Percentiles rank a stretch among this genome's conserved stretches.
Evolutionary conservation across 441 rosid species (phyloP).

Genomic region (Erysimum cheiri): DNA sequence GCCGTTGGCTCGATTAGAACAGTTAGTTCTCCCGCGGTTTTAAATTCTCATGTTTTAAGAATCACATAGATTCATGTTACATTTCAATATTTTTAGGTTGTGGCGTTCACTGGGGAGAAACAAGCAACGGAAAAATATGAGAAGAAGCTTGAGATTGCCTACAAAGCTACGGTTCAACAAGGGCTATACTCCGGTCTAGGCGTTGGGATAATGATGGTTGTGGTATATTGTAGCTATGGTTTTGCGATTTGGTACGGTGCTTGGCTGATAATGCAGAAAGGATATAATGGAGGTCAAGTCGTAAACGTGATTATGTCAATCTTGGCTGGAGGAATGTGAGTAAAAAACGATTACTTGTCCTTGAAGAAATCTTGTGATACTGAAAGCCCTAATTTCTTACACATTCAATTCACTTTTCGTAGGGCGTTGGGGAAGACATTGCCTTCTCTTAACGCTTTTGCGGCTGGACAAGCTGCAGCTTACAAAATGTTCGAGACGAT

Average conservation of each 20-base stretch:
- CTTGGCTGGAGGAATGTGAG: slow-evolving; percentile 65
- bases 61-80: not conserved
- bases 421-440: slow-evolving; percentile 77
- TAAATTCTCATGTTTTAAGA: not conserved
- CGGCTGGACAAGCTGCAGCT: slow-evolving; percentile 68
- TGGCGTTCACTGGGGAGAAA: slow-evolving; percentile 71
- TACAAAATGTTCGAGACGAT: slow-evolving; percentile 33
- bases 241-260: slow-evolving; percentile 64
- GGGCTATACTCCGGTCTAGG: slow-evolving; percentile 67
- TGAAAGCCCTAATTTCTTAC: not conserved
- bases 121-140: slow-evolving; percentile 59
- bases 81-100: slow-evolving; percentile 53
- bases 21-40: slow-evolving; percentile 40
- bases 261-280: slow-evolving; percentile 51
- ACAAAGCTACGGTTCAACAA: slow-evolving; percentile 50
- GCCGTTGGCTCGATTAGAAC: slow-evolving; percentile 74
- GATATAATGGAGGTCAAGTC: slow-evolving; percentile 66
- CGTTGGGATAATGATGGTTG: slow-evolving; percentile 52
- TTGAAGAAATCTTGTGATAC: not conserved
- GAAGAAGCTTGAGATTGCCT: slow-evolving; percentile 56
- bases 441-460: slow-evolving; percentile 62
- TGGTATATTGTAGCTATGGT: slow-evolving; percentile 52
- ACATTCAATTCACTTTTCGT: not conserved
- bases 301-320: slow-evolving; percentile 57
- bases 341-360: not conserved